Base-by-base conservation (phyloP, 1,139 yeast species). In the Pichia sp. region DNA sequence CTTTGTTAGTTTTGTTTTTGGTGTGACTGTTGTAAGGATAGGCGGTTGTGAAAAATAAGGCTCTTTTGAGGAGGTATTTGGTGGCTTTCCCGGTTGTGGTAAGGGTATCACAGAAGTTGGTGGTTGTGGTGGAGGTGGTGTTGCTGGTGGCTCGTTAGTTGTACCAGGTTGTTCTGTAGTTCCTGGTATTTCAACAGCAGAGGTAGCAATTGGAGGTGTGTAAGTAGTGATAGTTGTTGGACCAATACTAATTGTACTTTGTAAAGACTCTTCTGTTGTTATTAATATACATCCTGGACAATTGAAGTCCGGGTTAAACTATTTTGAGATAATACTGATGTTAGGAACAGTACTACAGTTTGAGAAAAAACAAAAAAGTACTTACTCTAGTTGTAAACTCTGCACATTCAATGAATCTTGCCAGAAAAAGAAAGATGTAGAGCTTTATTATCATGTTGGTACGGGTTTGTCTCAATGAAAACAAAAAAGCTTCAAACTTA, bases 211-310 rank as follows among this genome's bases (percentile, higher is more conserved):
- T 14, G 26, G 15, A 14, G 49, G 38, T 5, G 44, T 41, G 12
- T 47, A 22, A 2, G 45, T 34, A 4, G 45, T 35, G 3, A 51
- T 40, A 5, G 42, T 23, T 20, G 44, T 34, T 21, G 45, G 28
- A 7, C 30, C 28, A 15, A 52, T 45, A 34, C 47, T 48, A 4
- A 56, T 38, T 1, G 64, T 61, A 17, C 63, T 61, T 15, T 52
- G 52, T 12, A 57, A 46, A n/a, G 54, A 48, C 3, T 45, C 31
- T 32, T 51, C 52, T 4, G 62, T 57, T 8, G 64, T 60, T 35
- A 61, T 60, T 22, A 59, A 44, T 14, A 48, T 44, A 34, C 60
- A 55, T n/a, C 61, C 59, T 42, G 46, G 59, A 41, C 57, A 55
- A 28, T 54, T 46, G 34, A 59, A 60, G 7, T 53, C 65, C 9